A percentile compares a stretch with the other conserved stretches of the same genome.
These are phyloP conservation scores for Scheffersomyces lignicola DNA, from an alignment of 1,139 yeast genomes.

Conservation along the genomic window DNA sequence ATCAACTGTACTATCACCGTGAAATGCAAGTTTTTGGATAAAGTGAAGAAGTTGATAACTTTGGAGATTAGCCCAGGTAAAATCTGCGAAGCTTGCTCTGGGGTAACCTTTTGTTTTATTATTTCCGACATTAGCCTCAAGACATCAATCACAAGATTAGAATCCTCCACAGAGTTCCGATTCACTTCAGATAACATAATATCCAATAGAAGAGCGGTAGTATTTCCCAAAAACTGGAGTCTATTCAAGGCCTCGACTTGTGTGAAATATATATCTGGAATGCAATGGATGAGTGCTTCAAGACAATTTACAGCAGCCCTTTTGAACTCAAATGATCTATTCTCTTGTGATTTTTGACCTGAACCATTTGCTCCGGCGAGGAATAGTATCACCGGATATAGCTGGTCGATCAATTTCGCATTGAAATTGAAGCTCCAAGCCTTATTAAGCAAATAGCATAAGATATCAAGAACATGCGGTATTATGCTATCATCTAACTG, in stretches of 20 bases:
- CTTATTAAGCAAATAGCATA: conserved; percentile 27
- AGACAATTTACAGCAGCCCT: conserved; percentile 19
- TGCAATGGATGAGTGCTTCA: conserved; percentile 14
- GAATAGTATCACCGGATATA: conserved; percentile 34
- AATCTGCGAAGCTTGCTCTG: conserved; percentile 36
- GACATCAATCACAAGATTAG: conserved; percentile 10
- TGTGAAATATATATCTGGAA: conserved; percentile 24
- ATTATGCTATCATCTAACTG: conserved; percentile 20
- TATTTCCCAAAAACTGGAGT: conserved; percentile 27
- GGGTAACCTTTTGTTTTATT: conserved; percentile 14
- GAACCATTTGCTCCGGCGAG: conserved; percentile 17
- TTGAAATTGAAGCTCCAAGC: conserved; percentile 35
- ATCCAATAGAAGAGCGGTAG: conserved; percentile 24
- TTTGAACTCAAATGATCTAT: conserved; percentile 18
- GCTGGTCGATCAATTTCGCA: conserved; percentile 31
- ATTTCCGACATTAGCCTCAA: background rate
- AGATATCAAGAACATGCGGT: conserved; percentile 24
- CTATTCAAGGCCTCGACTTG: conserved; percentile 14
- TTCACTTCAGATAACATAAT: conserved; percentile 12
- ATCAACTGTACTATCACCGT: conserved; percentile 22
- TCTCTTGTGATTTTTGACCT: conserved; percentile 4
- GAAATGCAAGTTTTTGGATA: conserved; percentile 25
- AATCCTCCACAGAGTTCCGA: conserved; percentile 9
- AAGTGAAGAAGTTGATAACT: conserved; percentile 27
- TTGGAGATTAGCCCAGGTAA: conserved; percentile 43